Evolutionary conservation across 345 rosid genomes (phyloP).

Genomic region (Schrenkiella parvula): DNA sequence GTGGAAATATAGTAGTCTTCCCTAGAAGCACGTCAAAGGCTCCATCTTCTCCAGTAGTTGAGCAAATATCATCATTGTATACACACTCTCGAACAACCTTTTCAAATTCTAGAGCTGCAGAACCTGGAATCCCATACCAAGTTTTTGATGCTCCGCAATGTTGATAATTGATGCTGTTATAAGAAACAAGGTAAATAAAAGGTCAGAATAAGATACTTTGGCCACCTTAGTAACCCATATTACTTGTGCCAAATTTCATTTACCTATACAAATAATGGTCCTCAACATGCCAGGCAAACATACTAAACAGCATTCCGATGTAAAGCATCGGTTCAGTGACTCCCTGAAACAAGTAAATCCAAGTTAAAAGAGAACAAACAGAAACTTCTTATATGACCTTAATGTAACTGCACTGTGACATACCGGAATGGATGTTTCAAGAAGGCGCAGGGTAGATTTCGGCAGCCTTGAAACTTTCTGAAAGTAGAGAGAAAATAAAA

Average conservation of each 20-base stretch:
- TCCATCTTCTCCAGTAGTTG: slow-evolving; percentile 85
- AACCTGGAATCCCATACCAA: slow-evolving; percentile 98
- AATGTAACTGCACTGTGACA: neutral
- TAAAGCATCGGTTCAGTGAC: slow-evolving; percentile 99
- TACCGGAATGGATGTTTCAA: slow-evolving; percentile 89
- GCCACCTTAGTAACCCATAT: neutral
- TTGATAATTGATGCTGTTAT: slow-evolving; percentile 89
- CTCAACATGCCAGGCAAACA: slow-evolving; percentile 99
- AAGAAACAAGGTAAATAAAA: neutral
- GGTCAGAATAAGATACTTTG: neutral
- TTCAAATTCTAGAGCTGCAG: slow-evolving; percentile 88
- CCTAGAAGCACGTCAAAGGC: slow-evolving; percentile 97
- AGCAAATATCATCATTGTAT: slow-evolving; percentile 67
- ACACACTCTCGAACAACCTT: slow-evolving; percentile 86
- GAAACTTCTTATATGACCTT: neutral
- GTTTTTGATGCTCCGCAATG: slow-evolving; percentile 99
- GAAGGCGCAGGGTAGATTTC: slow-evolving; percentile 83
- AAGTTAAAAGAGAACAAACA: neutral
- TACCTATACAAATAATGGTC: slow-evolving; percentile 99
- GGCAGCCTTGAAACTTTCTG: slow-evolving; percentile 87
- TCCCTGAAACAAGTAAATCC: slow-evolving; percentile 61
- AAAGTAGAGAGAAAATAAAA: slow-evolving; percentile 21
- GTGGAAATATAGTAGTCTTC: slow-evolving; percentile 95
- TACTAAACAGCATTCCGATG: slow-evolving; percentile 97
- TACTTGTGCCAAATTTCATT: slow-evolving; percentile 4